These are phyloP conservation scores for Pseudonectria foliicola DNA, from an alignment of 2,329 filamentous ascomycete species.

Conservation along the genomic window DNA sequence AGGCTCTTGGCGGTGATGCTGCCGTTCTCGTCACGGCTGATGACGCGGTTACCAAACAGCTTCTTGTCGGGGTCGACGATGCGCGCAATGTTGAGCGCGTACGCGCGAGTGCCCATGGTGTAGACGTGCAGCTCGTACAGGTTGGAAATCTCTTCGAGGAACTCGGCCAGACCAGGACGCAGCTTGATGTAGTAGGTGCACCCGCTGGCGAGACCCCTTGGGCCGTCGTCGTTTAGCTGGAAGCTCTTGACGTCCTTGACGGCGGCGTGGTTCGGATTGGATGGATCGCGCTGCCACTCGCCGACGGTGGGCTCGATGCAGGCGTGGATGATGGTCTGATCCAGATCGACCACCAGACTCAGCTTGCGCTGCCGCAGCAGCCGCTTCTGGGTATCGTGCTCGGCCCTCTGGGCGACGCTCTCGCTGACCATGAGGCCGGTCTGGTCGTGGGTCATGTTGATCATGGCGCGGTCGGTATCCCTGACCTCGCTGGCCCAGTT, in stretches of 20 bases:
- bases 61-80: conserved; percentile 87
- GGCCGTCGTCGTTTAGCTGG: conserved; percentile 80
- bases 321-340: conserved; percentile 97
- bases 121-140: conserved; percentile 96
- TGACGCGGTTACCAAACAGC: conserved; percentile 88
- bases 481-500: conserved; percentile 74
- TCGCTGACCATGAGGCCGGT: conserved; percentile 78
- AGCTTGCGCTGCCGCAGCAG: conserved; percentile 76
- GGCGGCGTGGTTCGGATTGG: conserved; percentile 84
- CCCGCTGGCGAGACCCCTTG: conserved; percentile 58
- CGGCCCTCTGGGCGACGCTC: conserved; percentile 70
- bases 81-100: conserved; percentile 82
- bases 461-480: conserved; percentile 79
- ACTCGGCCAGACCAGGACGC: conserved; percentile 76
- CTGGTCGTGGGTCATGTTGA: conserved; percentile 93
- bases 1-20: conserved; percentile 87
- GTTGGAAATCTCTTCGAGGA: conserved; percentile 68
- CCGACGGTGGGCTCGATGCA: conserved; percentile 94
- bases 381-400: conserved; percentile 79
- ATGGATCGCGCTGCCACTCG: conserved; percentile 85
- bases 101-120: conserved; percentile 98
- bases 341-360: conserved; percentile 90
- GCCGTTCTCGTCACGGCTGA: conserved; percentile 95
- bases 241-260: conserved; percentile 86
- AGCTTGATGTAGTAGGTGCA: conserved; percentile 99